Base-by-base conservation (phyloP, 2,329 filamentous ascomycete species). In the Eurotiales sp. region DNA sequence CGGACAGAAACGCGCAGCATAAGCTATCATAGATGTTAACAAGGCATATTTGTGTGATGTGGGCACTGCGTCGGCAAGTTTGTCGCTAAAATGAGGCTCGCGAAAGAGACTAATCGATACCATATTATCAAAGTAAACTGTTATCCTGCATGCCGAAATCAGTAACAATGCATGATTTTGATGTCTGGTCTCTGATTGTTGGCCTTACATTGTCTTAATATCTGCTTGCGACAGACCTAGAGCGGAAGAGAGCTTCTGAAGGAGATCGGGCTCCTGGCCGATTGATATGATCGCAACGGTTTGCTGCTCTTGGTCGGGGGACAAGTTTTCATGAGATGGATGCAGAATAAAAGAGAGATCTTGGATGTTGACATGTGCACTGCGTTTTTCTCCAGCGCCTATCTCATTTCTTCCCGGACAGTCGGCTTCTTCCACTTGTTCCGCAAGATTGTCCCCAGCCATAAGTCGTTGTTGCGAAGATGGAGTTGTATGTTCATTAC, bases 261-360 rank as follows among this genome's bases (percentile, higher is more conserved):
- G 15, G 11, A 19, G 17, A 22, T 19, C 15, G 1, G 39, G 14
- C 39, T 41, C 39, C 8, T 41, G 39, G 7, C 22, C 39, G 10
- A 22, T 11, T 3, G 3, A n/a, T 10, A 8, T 41, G 17, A n/a
- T 8, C 42, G 22, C 11, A 56, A 36, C 50, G 42, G 8, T 8
- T 12, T 37, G 25, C 14, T 46, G 30, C 4, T 49, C 50, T 34
- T 52, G 41, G 22, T 53, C 50, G 3, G 56, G 52, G 12, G 50
- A 51, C 3, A 49, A 55, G 23, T 29, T 50, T 23, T 61, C 61
- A 42, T 62, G 61, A 7, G 61, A 59, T 12, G 61, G 61, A 42
- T 64, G 59, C 27, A 63, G 49, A 15, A 64, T 60, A 40, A 59
- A 64, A 15, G 55, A 55, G 3, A 62, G 57, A 51, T 56, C 53